Evolutionary conservation across 306 rosid genomes (phyloP), one percentile per base, ranked within the genome.

Genomic region (Macrotyloma uniflorum): DNA sequence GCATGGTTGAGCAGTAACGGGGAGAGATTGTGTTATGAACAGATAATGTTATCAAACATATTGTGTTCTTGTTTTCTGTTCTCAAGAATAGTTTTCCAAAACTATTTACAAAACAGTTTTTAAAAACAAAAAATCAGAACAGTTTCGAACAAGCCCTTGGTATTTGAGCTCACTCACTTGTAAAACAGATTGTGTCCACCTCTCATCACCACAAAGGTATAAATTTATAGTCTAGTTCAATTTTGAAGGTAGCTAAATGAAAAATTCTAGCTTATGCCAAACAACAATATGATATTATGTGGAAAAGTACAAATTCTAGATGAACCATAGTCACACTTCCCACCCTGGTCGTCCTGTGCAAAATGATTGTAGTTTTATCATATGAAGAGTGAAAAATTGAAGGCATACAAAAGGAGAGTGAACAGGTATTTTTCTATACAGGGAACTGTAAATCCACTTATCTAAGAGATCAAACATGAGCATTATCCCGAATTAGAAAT

Each of bases 331-430:
- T 46, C 51, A 30, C 22, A 13, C 47, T 23, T 32, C 14, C 5
- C 20, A 8, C 15, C 23, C 32, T 5, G 8, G 30, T 59, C 70
- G 15, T 18, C 24, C 43, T 7, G 33, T 16, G 24, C 28, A 35
- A 35, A 57, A 28, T 15, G 20, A 61, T 62, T 30, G 20, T 4
- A 10, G 46, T 13, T 24, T 49, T 49, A 63, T 32, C 67, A 54
- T 20, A 22, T 22, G 72, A 63, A 65, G 69, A 45, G 32, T n/a
- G 51, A 30, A 15, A 80, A 58, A 51, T 8, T 53, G 61, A 72
- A 16, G 19, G 58, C 61, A 53, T 54, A 53, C 73, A 57, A 71
- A 42, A 73, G 18, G 50, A 64, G 4, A 65, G 16, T 33, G 6
- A 66, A 30, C 18, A 72, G 0, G 46, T 50, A 72, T 80, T 65